phyloP scores from a whole-genome alignment of 768 basidiomycete species.

The Clitopilus hobsonii region DNA sequence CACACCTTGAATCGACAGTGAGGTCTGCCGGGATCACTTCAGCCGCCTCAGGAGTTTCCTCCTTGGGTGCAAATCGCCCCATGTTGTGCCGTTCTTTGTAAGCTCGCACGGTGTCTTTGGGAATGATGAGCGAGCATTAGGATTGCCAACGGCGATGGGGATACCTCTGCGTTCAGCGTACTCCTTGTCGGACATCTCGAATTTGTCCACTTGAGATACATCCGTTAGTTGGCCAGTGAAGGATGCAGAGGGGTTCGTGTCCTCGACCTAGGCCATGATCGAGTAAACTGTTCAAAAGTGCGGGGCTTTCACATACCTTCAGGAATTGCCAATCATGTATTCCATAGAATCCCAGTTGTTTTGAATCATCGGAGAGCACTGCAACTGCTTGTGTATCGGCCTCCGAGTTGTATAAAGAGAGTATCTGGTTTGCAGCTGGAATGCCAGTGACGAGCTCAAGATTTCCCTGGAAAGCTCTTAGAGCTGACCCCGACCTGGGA shows the following conservation, averaged over 20 bases:
- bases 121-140: background rate
- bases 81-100: constrained; percentile 86
- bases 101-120: constrained; percentile 78
- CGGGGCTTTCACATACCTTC: constrained; percentile 57
- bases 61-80: constrained; percentile 75
- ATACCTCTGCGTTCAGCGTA: constrained; percentile 80
- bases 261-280: no score
- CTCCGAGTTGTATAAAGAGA: constrained; percentile 60
- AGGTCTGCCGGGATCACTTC: constrained; percentile 40
- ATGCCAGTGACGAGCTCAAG: constrained; percentile 93
- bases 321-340: constrained; percentile 75
- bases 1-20: constrained; percentile 70
- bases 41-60: constrained; percentile 21
- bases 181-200: constrained; percentile 77
- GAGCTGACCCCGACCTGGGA: no score
- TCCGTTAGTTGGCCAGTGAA: constrained; percentile 85
- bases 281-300: no score
- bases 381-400: constrained; percentile 45
- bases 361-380: constrained; percentile 59
- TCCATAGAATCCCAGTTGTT: constrained; percentile 71
- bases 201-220: constrained; percentile 85
- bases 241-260: constrained; percentile 70
- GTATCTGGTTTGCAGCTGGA: constrained; percentile 62
- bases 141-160: constrained; percentile 6
- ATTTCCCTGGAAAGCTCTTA: constrained; percentile 59